phyloP scores from a whole-genome alignment of 1,284 basidiomycete genomes.

The Amylostereum chailletii region DNA sequence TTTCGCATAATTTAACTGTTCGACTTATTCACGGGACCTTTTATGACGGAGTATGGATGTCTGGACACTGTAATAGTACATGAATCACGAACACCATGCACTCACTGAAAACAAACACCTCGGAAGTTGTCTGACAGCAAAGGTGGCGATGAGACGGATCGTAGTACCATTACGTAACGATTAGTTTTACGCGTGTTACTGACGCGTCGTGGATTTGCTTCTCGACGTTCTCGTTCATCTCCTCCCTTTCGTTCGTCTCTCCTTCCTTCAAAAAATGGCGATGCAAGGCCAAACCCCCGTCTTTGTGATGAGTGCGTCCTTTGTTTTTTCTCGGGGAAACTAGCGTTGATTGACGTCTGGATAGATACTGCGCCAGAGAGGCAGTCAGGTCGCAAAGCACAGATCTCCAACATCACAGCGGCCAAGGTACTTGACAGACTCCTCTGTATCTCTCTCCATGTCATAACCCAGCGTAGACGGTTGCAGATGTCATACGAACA shows the following conservation, averaged over 20 bases:
- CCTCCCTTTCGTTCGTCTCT: neutral
- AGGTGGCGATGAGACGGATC: too few species aligned
- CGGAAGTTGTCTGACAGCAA: too few species aligned
- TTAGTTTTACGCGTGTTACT: too few species aligned
- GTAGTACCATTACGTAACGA: too few species aligned
- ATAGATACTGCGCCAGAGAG: constrained; percentile 89
- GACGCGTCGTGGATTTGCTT: neutral
- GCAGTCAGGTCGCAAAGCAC: constrained; percentile 91
- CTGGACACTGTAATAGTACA: too few species aligned
- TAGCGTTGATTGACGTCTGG: neutral
- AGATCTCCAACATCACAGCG: constrained; percentile 95
- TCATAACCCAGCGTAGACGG: constrained; percentile 51
- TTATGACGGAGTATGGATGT: too few species aligned
- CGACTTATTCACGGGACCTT: too few species aligned
- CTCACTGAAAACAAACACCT: too few species aligned
- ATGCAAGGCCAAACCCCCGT: constrained; percentile 55
- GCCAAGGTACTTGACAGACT: constrained; percentile 65
- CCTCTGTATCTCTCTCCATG: constrained; percentile 2
- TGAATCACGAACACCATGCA: too few species aligned
- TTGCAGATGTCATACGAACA: constrained; percentile 97
- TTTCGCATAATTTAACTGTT: too few species aligned
- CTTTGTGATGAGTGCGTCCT: constrained; percentile 60
- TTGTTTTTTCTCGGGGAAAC: neutral
- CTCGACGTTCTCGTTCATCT: neutral
- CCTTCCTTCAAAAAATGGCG: constrained; percentile 24